Evolutionary conservation across 169 alveolate species (phyloP), one percentile per base, ranked within the genome.

Genomic region (Plasmodium blacklocki): DNA sequence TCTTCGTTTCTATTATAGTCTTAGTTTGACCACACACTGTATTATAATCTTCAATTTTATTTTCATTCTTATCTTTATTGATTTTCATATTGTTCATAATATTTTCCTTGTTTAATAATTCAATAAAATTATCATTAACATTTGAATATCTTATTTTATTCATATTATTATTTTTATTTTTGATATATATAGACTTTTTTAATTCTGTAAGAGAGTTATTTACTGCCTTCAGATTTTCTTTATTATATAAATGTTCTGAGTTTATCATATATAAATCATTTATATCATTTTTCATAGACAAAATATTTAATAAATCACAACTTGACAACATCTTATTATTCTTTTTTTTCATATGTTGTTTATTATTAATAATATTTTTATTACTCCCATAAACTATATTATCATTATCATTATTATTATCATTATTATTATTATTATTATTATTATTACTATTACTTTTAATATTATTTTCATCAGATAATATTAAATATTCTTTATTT

Each of bases 61-160:
- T n/a, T 9, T 62, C 3, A 32, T 15, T 3, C 5, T 15, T 21
- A 21, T 26, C 2, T 2, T 62, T 62, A 58, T 49, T 58, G 4
- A 6, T 54, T 9, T 47, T 12, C 15, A 14, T n/a, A 26, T 52
- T 74, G 47, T 52, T 74, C 43, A 15, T 39, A 67, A 49, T 29
- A 18, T 56, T 60, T 23, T 74, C 88, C 5, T 74, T 74, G 32
- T 52, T 74, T 11, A 74, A 45, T 6, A 74, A 67, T 50, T 74
- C 88, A 15, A 74, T 74, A 43, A 74, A 74, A 39, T 74, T 21
- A 54, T 74, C 88, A 50, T 74, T 74, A 43, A 74, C 60, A 19
- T 29, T 74, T 7, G 56, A 43, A 52, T 74, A 74, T 2, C 54
- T 74, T 67, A 74, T 59, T 67, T 74, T 19, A 29, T 74, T 73